Conservation (phyloP, 2,329 filamentous ascomycete species). For the Aspergillus clavatus region DNA sequence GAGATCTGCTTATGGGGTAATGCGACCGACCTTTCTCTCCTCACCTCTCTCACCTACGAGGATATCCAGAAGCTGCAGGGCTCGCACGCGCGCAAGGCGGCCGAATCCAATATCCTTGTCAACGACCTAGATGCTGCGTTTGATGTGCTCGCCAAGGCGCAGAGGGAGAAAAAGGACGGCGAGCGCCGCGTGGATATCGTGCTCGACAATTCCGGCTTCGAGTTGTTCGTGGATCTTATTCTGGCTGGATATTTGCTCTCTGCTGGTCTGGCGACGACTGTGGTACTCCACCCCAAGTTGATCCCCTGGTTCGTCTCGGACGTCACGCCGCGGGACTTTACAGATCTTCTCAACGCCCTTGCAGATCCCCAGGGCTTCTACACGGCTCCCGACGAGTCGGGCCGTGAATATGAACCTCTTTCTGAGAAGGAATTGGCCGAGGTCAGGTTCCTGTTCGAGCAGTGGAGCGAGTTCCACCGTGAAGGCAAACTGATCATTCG, state of each 20-base stretch:
- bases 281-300: slow-evolving; percentile 87
- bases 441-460: slow-evolving; percentile 70
- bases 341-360: slow-evolving; percentile 74
- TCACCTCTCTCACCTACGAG: slow-evolving; percentile 86
- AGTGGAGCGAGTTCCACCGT: slow-evolving; percentile 74
- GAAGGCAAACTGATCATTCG: slow-evolving; percentile 80
- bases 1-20: slow-evolving; percentile 98
- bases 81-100: slow-evolving; percentile 74
- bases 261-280: slow-evolving; percentile 74
- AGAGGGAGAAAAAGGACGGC: slow-evolving; percentile 54
- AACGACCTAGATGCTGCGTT: slow-evolving; percentile 79
- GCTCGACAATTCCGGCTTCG: slow-evolving; percentile 94
- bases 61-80: slow-evolving; percentile 97
- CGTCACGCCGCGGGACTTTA: slow-evolving; percentile 81
- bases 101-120: slow-evolving; percentile 85
- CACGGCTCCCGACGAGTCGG: slow-evolving; percentile 62
- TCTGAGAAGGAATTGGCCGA: slow-evolving; percentile 62
- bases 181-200: slow-evolving; percentile 87
- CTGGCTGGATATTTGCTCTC: slow-evolving; percentile 85
- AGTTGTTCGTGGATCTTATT: slow-evolving; percentile 91
- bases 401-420: slow-evolving; percentile 57
- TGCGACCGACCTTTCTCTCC: slow-evolving; percentile 85
- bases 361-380: slow-evolving; percentile 74
- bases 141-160: slow-evolving; percentile 59
- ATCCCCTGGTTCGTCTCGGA: slow-evolving; percentile 99